Evolutionary conservation across 331 rosid species (phyloP), one percentile per base, ranked within the genome.

Genomic region (Phaseolus coccineus): DNA sequence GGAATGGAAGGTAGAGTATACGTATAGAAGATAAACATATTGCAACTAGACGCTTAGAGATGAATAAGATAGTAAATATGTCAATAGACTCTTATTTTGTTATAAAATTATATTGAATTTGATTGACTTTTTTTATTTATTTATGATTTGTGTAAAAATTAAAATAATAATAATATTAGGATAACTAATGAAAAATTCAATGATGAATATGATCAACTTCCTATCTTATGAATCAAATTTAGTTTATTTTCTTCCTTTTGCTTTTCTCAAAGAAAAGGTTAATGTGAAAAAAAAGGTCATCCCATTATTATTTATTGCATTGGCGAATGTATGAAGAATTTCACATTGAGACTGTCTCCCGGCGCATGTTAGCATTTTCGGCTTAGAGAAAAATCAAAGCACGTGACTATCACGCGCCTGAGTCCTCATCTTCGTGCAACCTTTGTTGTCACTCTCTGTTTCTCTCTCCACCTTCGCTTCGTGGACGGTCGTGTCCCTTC

Each of bases 341-440:
- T 5, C 64, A 57, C 73, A 3, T 16, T 6, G 37, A 2, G 24
- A 11, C 19, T 50, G 16, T 62, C 77, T 28, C 19, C 8, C 24
- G 67, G 77, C 77, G 77, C 81, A 81, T 14, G 66, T 68, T 74
- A 68, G 65, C 81, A 81, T 81, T n/a, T 22, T 28, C 48, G 0
- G 1, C 55, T 48, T 30, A 16, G 1, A 50, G 5, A 47, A 59
- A 50, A 65, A 81, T n/a, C 55, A 44, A 3, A 44, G 78, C 74
- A 82, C 82, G 85, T 82, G 78, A 6, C 6, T 0, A 8, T 52
- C 82, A 82, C 85, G 85, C 78, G 77, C 74, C 47, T 4, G 25
- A n/a, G n/a, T 70, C 73, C 1, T 76, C 65, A 37, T 51, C 37
- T 57, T 19, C 59, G 19, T 69, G 74, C 35, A 12, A 6, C 51